Evolutionary conservation across 441 rosid genomes (phyloP).

Genomic region (Omphalea diandra): DNA sequence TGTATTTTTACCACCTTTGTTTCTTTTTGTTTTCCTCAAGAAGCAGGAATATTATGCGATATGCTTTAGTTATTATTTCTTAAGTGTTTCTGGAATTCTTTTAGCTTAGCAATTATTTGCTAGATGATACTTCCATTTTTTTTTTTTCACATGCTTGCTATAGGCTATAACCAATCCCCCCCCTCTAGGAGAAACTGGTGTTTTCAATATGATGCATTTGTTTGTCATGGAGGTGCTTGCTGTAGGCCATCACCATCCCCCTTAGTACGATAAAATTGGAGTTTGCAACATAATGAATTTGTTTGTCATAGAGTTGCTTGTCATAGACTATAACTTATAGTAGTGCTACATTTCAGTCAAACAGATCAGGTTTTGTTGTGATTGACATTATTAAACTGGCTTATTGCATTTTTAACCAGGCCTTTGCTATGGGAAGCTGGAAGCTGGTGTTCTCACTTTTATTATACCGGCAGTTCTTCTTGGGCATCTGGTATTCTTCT

Average conservation of each 20-base stretch:
- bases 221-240: neutral
- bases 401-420: no score
- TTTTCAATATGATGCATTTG: neutral
- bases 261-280: no score
- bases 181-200: no score
- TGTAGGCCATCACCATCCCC: no score
- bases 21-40: neutral
- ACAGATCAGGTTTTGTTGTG: neutral
- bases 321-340: neutral
- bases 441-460: constrained; percentile 86
- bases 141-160: neutral
- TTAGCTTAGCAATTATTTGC: neutral
- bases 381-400: neutral
- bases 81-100: neutral
- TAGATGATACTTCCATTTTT: neutral
- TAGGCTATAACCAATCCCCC: no score
- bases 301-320: no score
- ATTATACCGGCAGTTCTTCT: constrained; percentile 84
- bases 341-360: neutral
- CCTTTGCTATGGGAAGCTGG: constrained; percentile 95
- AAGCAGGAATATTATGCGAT: neutral
- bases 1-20: no score
- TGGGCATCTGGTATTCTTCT: constrained; percentile 76
- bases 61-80: neutral
- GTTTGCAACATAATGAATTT: no score